Conservation (phyloP, 495 filamentous ascomycete genomes). For the Tuber calosporum region DNA sequence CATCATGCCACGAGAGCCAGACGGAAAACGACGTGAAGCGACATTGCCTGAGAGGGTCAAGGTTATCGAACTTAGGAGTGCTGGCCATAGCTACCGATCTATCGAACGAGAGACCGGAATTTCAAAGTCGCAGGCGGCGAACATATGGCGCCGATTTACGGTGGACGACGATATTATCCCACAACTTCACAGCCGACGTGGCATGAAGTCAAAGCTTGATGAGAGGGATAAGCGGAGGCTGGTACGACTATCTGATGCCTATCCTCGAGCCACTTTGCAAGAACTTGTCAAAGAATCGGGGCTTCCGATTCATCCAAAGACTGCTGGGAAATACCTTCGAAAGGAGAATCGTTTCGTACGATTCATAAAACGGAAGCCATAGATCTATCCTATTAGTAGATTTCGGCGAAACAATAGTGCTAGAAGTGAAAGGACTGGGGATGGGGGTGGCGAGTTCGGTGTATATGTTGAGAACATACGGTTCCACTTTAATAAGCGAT, state of each 20-base stretch:
- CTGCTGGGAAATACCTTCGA: conserved; percentile 6
- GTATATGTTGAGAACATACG: neutral
- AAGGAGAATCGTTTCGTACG: conserved; percentile 1
- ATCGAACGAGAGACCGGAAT: conserved; percentile 1
- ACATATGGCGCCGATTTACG: conserved; percentile 1
- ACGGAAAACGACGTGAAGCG: conserved; percentile 8
- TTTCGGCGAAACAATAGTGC: neutral
- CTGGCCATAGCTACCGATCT: conserved; percentile 3
- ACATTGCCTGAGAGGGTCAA: conserved; percentile 2
- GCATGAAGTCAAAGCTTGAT: conserved; percentile 3
- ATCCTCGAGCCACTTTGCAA: conserved; percentile 7
- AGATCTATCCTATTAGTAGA: neutral
- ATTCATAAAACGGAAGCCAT: neutral
- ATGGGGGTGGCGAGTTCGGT: neutral
- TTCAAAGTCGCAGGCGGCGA: conserved; percentile 13
- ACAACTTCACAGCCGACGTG: neutral
- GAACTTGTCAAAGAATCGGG: conserved; percentile 5
- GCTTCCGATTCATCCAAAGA: conserved; percentile 5
- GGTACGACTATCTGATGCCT: conserved; percentile 1
- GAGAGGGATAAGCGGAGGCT: neutral
- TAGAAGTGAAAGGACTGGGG: neutral
- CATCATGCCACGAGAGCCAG: conserved; percentile 13
- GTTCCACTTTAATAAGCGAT: neutral
- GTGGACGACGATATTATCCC: neutral
- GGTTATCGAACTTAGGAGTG: neutral